phyloP scores from a whole-genome alignment of 768 basidiomycete genomes.

The Suillus luteus region DNA sequence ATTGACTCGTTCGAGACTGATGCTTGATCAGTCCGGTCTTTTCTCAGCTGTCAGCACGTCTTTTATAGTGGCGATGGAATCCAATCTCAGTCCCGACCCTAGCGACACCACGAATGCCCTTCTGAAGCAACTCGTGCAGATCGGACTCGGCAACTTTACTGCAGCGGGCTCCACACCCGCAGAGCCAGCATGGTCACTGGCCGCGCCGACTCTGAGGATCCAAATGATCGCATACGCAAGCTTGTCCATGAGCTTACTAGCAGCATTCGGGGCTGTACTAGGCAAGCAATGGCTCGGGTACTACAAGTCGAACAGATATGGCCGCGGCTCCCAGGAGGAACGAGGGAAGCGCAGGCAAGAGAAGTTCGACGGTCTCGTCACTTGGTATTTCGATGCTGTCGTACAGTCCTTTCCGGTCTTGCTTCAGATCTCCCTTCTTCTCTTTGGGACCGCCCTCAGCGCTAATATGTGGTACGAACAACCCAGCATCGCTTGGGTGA shows the following conservation, averaged over 20 bases:
- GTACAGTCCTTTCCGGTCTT: constrained; percentile 14
- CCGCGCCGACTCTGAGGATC: not conserved
- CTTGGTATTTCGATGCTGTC: constrained; percentile 17
- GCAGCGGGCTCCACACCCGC: not conserved
- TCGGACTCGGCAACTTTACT: constrained; percentile 5
- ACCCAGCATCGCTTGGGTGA: constrained; percentile 3
- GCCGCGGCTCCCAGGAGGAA: constrained; percentile 12
- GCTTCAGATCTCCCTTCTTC: constrained; percentile 16
- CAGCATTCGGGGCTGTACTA: constrained; percentile 16
- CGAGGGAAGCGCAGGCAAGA: constrained; percentile 15
- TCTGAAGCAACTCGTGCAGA: constrained; percentile 13
- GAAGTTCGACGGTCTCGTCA: constrained; percentile 13
- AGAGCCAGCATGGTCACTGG: not conserved
- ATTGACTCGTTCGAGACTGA: not conserved
- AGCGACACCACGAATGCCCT: constrained; percentile 16
- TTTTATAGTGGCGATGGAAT: constrained; percentile 16
- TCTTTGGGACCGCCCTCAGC: constrained; percentile 15
- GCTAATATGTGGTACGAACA: constrained; percentile 5
- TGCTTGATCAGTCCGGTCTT: constrained; percentile 14
- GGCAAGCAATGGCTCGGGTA: constrained; percentile 22
- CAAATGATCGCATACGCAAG: not conserved
- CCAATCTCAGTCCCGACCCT: constrained; percentile 14
- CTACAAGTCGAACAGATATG: not conserved
- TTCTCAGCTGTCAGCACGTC: constrained; percentile 19
- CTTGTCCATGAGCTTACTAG: constrained; percentile 1